Evolutionary conservation across 352 stramenopile genomes (phyloP).

Genomic region (Lagenidium sp.): DNA sequence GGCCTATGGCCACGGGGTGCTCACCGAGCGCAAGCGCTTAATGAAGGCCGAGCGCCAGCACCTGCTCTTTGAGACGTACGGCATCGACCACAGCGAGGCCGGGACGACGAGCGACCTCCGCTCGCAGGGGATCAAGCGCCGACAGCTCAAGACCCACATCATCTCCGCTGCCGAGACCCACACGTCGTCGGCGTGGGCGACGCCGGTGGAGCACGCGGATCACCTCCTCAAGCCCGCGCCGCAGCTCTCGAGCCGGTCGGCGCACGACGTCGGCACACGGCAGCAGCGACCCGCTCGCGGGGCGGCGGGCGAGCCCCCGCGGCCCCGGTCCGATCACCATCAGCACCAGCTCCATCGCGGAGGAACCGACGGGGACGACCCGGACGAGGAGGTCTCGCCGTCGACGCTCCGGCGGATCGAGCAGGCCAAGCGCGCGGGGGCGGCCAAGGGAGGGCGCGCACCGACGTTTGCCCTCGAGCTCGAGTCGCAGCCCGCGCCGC

Average conservation of each 20-base stretch:
- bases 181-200: not conserved
- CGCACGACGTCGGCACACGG: not conserved
- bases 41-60: slow-evolving; percentile 45
- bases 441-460: too few species aligned
- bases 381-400: slow-evolving; percentile 5
- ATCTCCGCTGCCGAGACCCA: slow-evolving; percentile 12
- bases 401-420: slow-evolving; percentile 9
- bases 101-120: not conserved
- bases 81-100: slow-evolving; percentile 20
- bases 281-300: too few species aligned
- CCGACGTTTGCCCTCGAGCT: too few species aligned
- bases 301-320: too few species aligned
- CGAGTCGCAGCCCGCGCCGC: too few species aligned
- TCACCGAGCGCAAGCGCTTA: slow-evolving; percentile 17
- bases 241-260: not conserved
- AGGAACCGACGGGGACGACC: not conserved
- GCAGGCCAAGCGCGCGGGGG: not conserved
- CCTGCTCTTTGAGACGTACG: slow-evolving; percentile 60
- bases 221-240: too few species aligned
- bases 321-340: not conserved
- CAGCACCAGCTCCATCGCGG: too few species aligned
- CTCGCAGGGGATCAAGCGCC: slow-evolving; percentile 37
- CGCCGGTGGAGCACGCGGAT: too few species aligned
- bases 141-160: slow-evolving; percentile 43
- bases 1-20: not conserved